These are phyloP conservation scores for Cutaneotrichosporon cutaneum DNA, from an alignment of 1,284 basidiomycete genomes.

Conservation along the genomic window DNA sequence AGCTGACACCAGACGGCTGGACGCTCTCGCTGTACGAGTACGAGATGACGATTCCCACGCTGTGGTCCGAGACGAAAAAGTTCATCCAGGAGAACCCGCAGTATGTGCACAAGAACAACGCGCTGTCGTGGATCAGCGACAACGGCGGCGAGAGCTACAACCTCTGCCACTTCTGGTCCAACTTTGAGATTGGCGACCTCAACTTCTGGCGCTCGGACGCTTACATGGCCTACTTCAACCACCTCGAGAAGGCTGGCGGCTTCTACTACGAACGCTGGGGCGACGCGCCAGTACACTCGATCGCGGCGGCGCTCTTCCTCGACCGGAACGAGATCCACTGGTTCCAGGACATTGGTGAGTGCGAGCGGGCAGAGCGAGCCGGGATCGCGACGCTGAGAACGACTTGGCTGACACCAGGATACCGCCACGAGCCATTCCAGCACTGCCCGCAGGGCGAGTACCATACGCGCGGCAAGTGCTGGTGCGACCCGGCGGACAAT, in stretches of 20 bases:
- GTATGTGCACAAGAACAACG: conserved; percentile 67
- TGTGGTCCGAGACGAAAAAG: conserved; percentile 71
- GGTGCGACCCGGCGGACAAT: conserved; percentile 50
- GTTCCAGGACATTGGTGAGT: conserved; percentile 57
- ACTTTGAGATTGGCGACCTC: conserved; percentile 75
- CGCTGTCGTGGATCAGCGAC: conserved; percentile 72
- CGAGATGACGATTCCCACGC: conserved; percentile 70
- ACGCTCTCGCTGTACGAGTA: conserved; percentile 76
- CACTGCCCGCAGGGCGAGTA: conserved; percentile 53
- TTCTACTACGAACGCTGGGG: conserved; percentile 77
- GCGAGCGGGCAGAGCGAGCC: background rate
- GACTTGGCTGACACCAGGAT: conserved; percentile 26
- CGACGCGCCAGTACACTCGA: conserved; percentile 81
- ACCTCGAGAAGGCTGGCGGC: conserved; percentile 73
- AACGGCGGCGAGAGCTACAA: conserved; percentile 57
- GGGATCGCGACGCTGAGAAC: background rate
- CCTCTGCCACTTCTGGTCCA: conserved; percentile 62
- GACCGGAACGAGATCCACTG: conserved; percentile 70
- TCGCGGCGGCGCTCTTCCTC: conserved; percentile 72
- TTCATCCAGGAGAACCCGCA: conserved; percentile 68
- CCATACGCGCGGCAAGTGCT: conserved; percentile 49
- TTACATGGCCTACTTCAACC: conserved; percentile 74
- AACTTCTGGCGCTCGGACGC: conserved; percentile 76
- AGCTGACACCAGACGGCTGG: conserved; percentile 59
- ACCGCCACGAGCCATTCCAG: conserved; percentile 53